phyloP scores from a whole-genome alignment of 495 filamentous ascomycete genomes.

The Penicillium steckii region DNA sequence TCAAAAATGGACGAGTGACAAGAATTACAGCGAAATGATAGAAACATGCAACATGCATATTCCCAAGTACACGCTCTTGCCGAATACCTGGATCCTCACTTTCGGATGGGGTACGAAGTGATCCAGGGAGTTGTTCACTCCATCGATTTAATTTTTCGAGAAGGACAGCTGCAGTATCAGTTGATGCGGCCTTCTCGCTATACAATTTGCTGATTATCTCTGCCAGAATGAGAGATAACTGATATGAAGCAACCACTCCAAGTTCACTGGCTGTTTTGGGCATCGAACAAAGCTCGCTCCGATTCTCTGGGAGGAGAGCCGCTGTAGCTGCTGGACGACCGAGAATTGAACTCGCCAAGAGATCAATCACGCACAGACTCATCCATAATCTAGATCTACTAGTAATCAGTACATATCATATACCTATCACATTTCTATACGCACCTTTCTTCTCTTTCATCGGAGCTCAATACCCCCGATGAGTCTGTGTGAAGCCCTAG shows the following conservation, averaged over 20 bases:
- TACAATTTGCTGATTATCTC: conserved; percentile 36
- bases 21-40: conserved; percentile 46
- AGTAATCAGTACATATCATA: background rate
- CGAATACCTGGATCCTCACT: conserved; percentile 17
- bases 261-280: conserved; percentile 5
- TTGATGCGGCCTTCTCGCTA: conserved; percentile 30
- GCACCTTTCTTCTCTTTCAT: conserved; percentile 26
- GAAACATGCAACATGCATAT: conserved; percentile 40
- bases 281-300: conserved; percentile 5
- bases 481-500: conserved; percentile 38
- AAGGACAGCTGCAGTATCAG: conserved; percentile 32
- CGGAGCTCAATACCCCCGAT: conserved; percentile 7
- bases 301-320: conserved; percentile 21
- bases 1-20: conserved; percentile 41
- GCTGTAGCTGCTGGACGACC: conserved; percentile 39
- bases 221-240: conserved; percentile 33
- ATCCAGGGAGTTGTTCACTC: conserved; percentile 32
- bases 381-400: conserved; percentile 39
- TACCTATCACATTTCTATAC: background rate
- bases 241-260: conserved; percentile 34
- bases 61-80: conserved; percentile 34
- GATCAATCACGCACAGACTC: conserved; percentile 44
- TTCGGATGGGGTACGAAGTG: conserved; percentile 19
- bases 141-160: conserved; percentile 35
- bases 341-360: conserved; percentile 43